phyloP scores from a whole-genome alignment of 1,139 yeast genomes.

The Hemisphaericaspora lyxosophila region DNA sequence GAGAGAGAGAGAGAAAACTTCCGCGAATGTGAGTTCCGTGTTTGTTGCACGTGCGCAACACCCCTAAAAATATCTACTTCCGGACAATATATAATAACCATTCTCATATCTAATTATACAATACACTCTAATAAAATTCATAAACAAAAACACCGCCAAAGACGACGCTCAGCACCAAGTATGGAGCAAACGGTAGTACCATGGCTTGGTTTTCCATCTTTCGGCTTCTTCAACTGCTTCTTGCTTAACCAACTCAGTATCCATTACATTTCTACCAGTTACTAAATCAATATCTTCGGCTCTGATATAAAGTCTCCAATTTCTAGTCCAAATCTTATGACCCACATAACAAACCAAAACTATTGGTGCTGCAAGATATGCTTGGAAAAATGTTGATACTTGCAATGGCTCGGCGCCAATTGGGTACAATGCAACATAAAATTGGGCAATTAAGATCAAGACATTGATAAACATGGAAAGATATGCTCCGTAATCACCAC shows the following conservation, averaged over 20 bases:
- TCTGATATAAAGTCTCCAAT: conserved; percentile 25
- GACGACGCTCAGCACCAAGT: conserved; percentile 27
- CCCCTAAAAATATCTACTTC: too few relatives aligned
- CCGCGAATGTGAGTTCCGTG: too few relatives aligned
- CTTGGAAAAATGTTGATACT: conserved; percentile 30
- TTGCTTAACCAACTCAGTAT: conserved; percentile 23
- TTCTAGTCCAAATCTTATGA: conserved; percentile 26
- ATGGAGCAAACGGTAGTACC: conserved; percentile 17
- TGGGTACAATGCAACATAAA: conserved; percentile 33
- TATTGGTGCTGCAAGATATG: conserved; percentile 31
- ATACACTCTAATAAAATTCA: too few relatives aligned
- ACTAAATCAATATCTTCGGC: conserved; percentile 30
- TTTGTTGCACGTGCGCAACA: too few relatives aligned
- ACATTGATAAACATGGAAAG: conserved; percentile 30
- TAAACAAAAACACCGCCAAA: too few relatives aligned
- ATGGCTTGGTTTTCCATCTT: conserved; percentile 15
- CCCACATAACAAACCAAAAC: conserved; percentile 25
- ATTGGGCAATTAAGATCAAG: conserved; percentile 34
- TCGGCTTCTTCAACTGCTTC: conserved; percentile 21
- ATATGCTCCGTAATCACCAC: conserved; percentile 35
- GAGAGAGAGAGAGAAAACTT: too few relatives aligned
- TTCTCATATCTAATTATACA: too few relatives aligned
- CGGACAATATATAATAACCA: too few relatives aligned
- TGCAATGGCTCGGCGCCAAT: conserved; percentile 22
- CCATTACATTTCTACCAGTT: conserved; percentile 32